phyloP scores from a whole-genome alignment of 192 early-diverging fungal genomes.

The Phlyctochytrium bullatum region DNA sequence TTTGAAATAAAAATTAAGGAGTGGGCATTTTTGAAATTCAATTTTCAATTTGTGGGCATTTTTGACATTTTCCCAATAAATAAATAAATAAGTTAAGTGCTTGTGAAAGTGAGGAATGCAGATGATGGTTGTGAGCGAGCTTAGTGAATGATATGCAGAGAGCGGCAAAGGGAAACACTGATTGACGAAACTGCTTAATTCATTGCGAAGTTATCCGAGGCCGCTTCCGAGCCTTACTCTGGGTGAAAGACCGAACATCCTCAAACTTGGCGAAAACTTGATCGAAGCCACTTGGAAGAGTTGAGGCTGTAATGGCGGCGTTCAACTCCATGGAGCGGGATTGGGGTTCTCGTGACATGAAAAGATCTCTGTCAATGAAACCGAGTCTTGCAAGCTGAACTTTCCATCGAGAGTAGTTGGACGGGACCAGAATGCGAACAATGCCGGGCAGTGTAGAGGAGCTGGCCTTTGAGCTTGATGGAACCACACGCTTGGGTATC shows the following conservation, averaged over 20 bases:
- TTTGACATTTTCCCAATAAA: too few species aligned
- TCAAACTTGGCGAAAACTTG: not conserved
- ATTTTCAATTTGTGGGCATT: too few species aligned
- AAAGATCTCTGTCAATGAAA: not conserved
- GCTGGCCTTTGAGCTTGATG: too few species aligned
- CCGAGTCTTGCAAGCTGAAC: not conserved
- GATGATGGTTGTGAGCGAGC: too few species aligned
- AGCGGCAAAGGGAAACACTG: too few species aligned
- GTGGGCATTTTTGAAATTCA: too few species aligned
- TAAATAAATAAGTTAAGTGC: too few species aligned
- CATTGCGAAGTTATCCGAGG: not conserved
- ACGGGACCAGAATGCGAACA: not conserved
- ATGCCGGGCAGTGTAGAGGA: not conserved
- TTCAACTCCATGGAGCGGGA: not conserved
- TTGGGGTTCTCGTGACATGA: not conserved
- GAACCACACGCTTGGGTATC: not conserved
- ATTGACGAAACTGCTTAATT: not conserved
- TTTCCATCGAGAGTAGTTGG: not conserved
- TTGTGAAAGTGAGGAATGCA: too few species aligned
- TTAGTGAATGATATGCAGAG: too few species aligned
- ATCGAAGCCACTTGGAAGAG: not conserved
- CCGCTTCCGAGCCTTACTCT: not conserved
- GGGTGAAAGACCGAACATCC: not conserved
- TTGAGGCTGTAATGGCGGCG: not conserved
- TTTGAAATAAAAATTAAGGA: too few species aligned